These are phyloP conservation scores for Wickerhamomyces queroliae DNA, from an alignment of 805 yeast genomes.

Conservation along the genomic window DNA sequence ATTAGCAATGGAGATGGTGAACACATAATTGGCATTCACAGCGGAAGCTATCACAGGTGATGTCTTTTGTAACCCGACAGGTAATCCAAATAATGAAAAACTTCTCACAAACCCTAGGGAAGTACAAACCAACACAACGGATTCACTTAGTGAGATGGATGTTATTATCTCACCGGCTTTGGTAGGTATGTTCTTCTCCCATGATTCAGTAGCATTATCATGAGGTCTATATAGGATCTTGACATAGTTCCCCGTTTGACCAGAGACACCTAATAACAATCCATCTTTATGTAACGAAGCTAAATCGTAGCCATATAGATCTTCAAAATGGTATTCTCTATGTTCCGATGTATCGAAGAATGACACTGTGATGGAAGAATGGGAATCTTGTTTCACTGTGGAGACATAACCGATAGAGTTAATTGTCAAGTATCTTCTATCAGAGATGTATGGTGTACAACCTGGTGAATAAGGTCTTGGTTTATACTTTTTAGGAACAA, in stretches of 20 bases:
- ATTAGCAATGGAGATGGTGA: conserved; percentile 26
- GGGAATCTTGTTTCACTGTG: conserved; percentile 55
- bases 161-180: conserved; percentile 53
- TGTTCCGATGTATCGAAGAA: conserved; percentile 76
- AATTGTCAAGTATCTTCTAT: conserved; percentile 75
- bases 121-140: conserved; percentile 63
- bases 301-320: conserved; percentile 61
- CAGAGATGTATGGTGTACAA: conserved; percentile 69
- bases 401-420: conserved; percentile 78
- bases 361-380: conserved; percentile 75
- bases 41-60: conserved; percentile 60
- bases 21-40: conserved; percentile 22
- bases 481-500: conserved; percentile 20
- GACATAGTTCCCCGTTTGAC: conserved; percentile 33
- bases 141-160: conserved; percentile 59
- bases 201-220: conserved; percentile 51
- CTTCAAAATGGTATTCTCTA: conserved; percentile 83
- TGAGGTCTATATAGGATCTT: conserved; percentile 67
- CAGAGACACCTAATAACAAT: conserved; percentile 50
- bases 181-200: conserved; percentile 64
- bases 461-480: conserved; percentile 78
- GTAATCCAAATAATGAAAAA: conserved; percentile 69
- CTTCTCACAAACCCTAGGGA: conserved; percentile 68
- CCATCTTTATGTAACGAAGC: conserved; percentile 71
- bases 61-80: conserved; percentile 61